Percentiles rank a stretch among this genome's conserved stretches.
phyloP scores from a whole-genome alignment of 2,329 filamentous ascomycete species.

The Lasiodiplodia theobromae region DNA sequence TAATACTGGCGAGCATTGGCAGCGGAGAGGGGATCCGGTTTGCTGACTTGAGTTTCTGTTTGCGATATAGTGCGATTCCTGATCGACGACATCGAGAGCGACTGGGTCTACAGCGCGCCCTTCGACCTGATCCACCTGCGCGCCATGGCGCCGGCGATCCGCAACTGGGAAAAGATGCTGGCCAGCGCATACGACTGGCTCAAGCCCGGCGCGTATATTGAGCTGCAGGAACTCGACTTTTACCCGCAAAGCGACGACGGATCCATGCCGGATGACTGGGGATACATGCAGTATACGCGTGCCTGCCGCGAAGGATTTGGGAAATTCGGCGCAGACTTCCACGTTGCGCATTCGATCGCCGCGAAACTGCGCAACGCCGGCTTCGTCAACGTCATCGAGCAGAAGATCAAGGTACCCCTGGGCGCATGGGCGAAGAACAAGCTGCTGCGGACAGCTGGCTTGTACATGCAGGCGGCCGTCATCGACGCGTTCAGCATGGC shows the following conservation, averaged over 20 bases:
- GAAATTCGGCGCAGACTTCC: slow-evolving; percentile 21
- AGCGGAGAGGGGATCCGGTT: too few species aligned
- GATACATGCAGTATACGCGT: slow-evolving; percentile 4
- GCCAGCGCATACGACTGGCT: slow-evolving; percentile 45
- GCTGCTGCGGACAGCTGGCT: slow-evolving; percentile 31
- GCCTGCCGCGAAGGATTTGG: slow-evolving; percentile 4
- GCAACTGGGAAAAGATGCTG: slow-evolving; percentile 58
- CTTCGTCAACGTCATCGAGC: slow-evolving; percentile 52
- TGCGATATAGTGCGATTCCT: slow-evolving; percentile 53
- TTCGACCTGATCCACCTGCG: slow-evolving; percentile 57
- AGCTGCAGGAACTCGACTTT: slow-evolving; percentile 56
- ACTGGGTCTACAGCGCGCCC: slow-evolving; percentile 52
- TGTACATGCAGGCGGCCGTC: slow-evolving; percentile 38
- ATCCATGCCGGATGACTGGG: slow-evolving; percentile 38
- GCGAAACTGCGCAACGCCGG: slow-evolving; percentile 46
- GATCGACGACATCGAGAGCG: slow-evolving; percentile 55
- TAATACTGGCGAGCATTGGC: too few species aligned
- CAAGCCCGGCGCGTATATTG: slow-evolving; percentile 58
- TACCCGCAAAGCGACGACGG: slow-evolving; percentile 53
- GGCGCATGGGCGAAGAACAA: slow-evolving; percentile 38
- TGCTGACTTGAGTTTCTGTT: slow-evolving; percentile 1
- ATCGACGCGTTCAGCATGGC: slow-evolving; percentile 27
- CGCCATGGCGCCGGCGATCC: slow-evolving; percentile 62
- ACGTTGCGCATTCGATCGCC: slow-evolving; percentile 23
- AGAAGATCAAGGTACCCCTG: slow-evolving; percentile 39